A percentile compares a stretch with the other conserved stretches of the same genome.
phyloP scores from a whole-genome alignment of 352 stramenopile species.

The Blastocystis sp. region DNA sequence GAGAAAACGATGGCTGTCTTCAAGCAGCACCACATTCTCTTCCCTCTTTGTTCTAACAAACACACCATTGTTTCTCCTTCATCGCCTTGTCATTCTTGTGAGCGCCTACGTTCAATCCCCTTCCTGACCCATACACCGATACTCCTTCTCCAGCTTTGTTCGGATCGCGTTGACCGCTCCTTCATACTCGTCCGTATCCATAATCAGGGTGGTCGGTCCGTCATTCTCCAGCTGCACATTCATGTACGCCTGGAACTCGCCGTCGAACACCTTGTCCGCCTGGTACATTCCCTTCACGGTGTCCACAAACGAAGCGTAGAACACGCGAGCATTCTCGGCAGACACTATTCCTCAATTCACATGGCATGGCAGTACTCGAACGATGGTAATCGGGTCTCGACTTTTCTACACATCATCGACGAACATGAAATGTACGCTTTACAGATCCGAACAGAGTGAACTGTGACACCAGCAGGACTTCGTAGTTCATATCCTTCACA shows the following conservation, averaged over 20 bases:
- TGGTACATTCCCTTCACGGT: slow-evolving; percentile 51
- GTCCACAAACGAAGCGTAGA: slow-evolving; percentile 51
- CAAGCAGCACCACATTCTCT: slow-evolving; percentile 64
- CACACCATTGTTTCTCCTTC: slow-evolving; percentile 2
- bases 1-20: slow-evolving; percentile 7
- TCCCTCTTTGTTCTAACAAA: background rate
- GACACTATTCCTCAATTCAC: slow-evolving; percentile 18
- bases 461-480: slow-evolving; percentile 68
- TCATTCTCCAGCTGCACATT: slow-evolving; percentile 64
- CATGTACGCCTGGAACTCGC: slow-evolving; percentile 68
- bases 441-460: slow-evolving; percentile 61
- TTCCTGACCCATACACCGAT: slow-evolving; percentile 4
- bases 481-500: slow-evolving; percentile 67
- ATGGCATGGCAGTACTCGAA: slow-evolving; percentile 18
- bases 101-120: background rate
- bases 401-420: slow-evolving; percentile 29
- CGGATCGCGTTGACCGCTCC: slow-evolving; percentile 14
- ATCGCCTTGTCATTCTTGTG: slow-evolving; percentile 57
- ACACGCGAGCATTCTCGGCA: slow-evolving; percentile 17
- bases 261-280: slow-evolving; percentile 31
- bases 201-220: slow-evolving; percentile 46
- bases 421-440: slow-evolving; percentile 38
- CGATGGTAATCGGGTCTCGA: slow-evolving; percentile 64
- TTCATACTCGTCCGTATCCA: slow-evolving; percentile 67
- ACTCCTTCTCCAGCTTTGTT: slow-evolving; percentile 38